phyloP scores from a whole-genome alignment of 441 rosid genomes.

The Adansonia rubrostipa region DNA sequence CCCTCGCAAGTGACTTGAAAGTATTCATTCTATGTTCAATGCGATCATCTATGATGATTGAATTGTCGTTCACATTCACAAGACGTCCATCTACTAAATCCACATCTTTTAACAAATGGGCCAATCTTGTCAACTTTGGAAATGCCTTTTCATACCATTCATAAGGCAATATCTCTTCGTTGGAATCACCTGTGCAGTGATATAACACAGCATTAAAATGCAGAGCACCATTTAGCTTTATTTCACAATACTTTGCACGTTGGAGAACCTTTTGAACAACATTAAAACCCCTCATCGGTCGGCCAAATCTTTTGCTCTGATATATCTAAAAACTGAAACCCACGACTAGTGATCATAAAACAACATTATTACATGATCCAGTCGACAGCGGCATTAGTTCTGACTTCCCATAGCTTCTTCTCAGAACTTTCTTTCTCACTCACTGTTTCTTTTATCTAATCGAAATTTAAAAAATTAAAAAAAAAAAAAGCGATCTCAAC shows the following conservation, averaged over 20 bases:
- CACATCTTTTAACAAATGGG: conserved; percentile 14
- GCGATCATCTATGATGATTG: conserved; percentile 45
- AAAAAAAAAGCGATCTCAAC: too few species aligned
- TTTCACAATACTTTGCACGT: neutral
- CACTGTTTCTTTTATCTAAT: neutral
- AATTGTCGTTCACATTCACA: conserved; percentile 51
- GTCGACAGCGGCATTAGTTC: neutral
- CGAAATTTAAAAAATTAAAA: too few species aligned
- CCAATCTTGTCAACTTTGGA: conserved; percentile 41
- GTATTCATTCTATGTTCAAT: conserved; percentile 52
- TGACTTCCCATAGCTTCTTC: neutral
- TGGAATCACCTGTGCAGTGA: conserved; percentile 48
- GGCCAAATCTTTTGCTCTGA: neutral
- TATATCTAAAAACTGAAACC: conserved; percentile 6
- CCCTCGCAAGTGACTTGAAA: conserved; percentile 67
- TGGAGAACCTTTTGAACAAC: neutral
- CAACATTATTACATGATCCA: neutral
- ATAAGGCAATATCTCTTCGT: conserved; percentile 44
- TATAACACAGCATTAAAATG: conserved; percentile 38
- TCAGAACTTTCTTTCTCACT: neutral
- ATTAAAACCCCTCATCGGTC: neutral
- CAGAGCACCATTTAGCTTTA: conserved; percentile 3
- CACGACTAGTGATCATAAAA: neutral
- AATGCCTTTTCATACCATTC: conserved; percentile 39
- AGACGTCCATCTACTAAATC: conserved; percentile 46